These are phyloP conservation scores for Amphibolis antarctica DNA, from an alignment of 106 monocot genomes.

Conservation along the genomic window DNA sequence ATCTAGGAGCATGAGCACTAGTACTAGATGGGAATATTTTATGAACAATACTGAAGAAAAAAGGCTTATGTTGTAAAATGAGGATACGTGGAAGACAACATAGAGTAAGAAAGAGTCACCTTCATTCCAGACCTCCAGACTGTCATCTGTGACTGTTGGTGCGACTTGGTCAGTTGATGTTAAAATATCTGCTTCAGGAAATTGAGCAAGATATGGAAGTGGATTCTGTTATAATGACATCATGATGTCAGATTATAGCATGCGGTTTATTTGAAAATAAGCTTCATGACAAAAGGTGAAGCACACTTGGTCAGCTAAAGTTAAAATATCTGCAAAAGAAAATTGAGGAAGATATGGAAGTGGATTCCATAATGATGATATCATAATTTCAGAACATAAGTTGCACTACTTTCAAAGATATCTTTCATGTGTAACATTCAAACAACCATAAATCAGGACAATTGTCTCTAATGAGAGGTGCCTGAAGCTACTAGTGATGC, in stretches of 20 bases:
- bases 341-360: constrained; percentile 83
- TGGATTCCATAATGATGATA: constrained; percentile 54
- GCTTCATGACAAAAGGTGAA: neutral
- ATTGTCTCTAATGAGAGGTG: no score
- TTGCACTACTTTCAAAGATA: neutral
- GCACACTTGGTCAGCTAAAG: constrained; percentile 85
- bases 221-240: constrained; percentile 57
- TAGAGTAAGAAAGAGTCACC: constrained; percentile 23
- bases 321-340: constrained; percentile 82
- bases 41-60: no score
- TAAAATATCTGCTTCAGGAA: constrained; percentile 83
- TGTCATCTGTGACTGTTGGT: constrained; percentile 86
- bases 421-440: neutral
- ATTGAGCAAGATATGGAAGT: constrained; percentile 81
- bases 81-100: neutral
- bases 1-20: no score
- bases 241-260: neutral
- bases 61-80: neutral
- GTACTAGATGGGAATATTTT: no score
- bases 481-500: no score
- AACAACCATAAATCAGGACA: no score
- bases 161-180: constrained; percentile 80
- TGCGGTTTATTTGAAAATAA: neutral
- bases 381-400: neutral
- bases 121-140: constrained; percentile 65